A percentile compares a stretch with the other conserved stretches of the same genome.
Conservation (phyloP, 306 rosid species). For the Malus orientalis region DNA sequence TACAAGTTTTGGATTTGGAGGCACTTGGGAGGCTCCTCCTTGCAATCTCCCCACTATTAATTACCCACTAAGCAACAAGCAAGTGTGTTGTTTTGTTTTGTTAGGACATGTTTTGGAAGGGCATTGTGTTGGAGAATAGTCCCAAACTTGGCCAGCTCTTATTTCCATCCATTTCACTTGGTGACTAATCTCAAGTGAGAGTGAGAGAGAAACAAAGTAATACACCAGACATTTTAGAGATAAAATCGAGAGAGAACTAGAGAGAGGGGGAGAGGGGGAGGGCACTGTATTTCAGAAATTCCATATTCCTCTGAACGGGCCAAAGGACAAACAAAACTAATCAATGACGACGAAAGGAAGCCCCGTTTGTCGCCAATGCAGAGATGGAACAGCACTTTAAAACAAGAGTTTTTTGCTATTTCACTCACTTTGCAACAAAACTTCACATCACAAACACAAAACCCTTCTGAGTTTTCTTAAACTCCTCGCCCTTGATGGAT, state of each 20-base stretch:
- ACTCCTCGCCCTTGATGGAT: not conserved
- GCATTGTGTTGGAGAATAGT: constrained; percentile 9
- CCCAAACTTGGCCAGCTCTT: constrained; percentile 42
- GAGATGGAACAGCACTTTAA: constrained; percentile 24
- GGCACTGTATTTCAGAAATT: constrained; percentile 28
- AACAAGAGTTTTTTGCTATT: constrained; percentile 14
- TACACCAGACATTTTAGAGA: constrained; percentile 11
- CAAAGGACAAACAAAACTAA: constrained; percentile 24
- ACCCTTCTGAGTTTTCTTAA: not conserved
- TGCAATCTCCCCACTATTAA: constrained; percentile 28
- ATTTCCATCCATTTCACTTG: constrained; percentile 36
- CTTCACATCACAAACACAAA: not conserved
- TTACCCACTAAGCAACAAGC: constrained; percentile 34
- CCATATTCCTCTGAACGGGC: constrained; percentile 28
- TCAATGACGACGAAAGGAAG: constrained; percentile 34
- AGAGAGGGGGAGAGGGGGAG: not conserved
- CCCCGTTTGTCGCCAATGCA: constrained; percentile 28
- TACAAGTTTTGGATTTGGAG: constrained; percentile 23
- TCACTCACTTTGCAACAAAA: constrained; percentile 14
- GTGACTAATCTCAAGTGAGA: constrained; percentile 20
- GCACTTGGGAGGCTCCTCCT: not conserved
- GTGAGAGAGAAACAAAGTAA: constrained; percentile 13
- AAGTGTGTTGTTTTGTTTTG: constrained; percentile 34
- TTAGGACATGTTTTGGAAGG: constrained; percentile 33
- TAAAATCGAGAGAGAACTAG: not conserved